phyloP scores from a whole-genome alignment of 2,329 filamentous ascomycete species.

The Amauroascus verrucosus region DNA sequence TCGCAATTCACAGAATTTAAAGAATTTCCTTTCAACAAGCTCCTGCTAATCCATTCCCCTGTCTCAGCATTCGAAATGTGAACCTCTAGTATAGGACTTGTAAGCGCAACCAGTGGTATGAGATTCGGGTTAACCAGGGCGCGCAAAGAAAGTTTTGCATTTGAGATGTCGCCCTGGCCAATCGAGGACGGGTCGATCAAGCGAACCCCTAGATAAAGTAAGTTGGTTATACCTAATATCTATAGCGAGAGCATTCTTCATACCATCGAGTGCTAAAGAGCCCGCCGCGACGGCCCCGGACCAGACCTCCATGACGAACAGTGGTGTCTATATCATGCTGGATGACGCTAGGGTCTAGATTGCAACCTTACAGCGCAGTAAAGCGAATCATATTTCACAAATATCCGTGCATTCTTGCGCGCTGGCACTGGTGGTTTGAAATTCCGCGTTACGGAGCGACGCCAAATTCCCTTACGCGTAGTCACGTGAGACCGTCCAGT shows the following conservation, averaged over 20 bases:
- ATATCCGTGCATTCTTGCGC: too few species aligned
- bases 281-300: conserved; percentile 11
- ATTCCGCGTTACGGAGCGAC: too few species aligned
- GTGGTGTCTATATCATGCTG: neutral
- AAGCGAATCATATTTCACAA: too few species aligned
- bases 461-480: neutral
- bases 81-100: conserved; percentile 32
- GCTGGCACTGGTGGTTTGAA: too few species aligned
- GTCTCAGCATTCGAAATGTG: conserved; percentile 26
- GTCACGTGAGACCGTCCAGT: neutral
- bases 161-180: conserved; percentile 28
- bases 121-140: conserved; percentile 33
- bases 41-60: conserved; percentile 32
- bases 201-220: conserved; percentile 14
- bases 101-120: conserved; percentile 33
- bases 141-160: conserved; percentile 25
- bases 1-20: neutral
- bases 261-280: conserved; percentile 2
- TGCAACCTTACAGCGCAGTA: neutral
- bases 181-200: conserved; percentile 27
- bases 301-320: conserved; percentile 25
- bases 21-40: conserved; percentile 28
- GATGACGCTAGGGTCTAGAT: neutral
- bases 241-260: neutral
- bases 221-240: neutral